phyloP scores from a whole-genome alignment of 192 early-diverging fungal species.

The Podila horticola region DNA sequence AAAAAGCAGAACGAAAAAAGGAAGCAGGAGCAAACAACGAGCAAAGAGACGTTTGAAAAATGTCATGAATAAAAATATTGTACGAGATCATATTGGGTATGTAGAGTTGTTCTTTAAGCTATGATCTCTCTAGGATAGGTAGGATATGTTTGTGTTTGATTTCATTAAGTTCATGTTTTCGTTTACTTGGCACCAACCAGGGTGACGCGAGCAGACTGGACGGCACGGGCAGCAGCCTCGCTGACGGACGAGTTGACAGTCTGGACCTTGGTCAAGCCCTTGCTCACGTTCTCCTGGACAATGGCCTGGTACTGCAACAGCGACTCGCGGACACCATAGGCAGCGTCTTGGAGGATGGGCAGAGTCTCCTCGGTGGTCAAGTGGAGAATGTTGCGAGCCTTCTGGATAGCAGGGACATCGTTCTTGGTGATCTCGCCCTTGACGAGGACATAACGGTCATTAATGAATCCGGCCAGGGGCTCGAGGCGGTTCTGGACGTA shows the following conservation, averaged over 20 bases:
- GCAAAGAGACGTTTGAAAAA: no score
- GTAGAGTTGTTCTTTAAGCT: no score
- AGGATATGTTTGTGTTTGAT: no score
- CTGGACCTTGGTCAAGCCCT: conserved; percentile 32
- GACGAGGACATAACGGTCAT: conserved; percentile 58
- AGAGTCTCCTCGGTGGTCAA: conserved; percentile 61
- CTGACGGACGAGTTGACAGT: conserved; percentile 28
- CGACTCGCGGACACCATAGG: conserved; percentile 53
- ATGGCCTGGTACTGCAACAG: conserved; percentile 41
- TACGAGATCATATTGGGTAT: no score
- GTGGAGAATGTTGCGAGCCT: conserved; percentile 61
- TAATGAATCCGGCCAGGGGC: conserved; percentile 57
- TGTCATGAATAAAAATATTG: no score
- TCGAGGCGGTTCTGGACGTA: conserved; percentile 54
- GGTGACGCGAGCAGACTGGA: conserved; percentile 32
- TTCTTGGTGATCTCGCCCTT: conserved; percentile 55
- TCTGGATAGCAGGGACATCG: conserved; percentile 60
- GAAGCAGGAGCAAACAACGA: no score
- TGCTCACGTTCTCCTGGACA: conserved; percentile 35
- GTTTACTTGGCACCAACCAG: conserved; percentile 38
- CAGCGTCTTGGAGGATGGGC: conserved; percentile 55
- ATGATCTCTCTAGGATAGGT: no score
- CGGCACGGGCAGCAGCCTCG: conserved; percentile 30
- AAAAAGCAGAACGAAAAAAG: no score
- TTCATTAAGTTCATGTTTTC: not conserved